Base-by-base conservation (phyloP, 148 eudicot genomes). In the Rhododendron vialii region DNA sequence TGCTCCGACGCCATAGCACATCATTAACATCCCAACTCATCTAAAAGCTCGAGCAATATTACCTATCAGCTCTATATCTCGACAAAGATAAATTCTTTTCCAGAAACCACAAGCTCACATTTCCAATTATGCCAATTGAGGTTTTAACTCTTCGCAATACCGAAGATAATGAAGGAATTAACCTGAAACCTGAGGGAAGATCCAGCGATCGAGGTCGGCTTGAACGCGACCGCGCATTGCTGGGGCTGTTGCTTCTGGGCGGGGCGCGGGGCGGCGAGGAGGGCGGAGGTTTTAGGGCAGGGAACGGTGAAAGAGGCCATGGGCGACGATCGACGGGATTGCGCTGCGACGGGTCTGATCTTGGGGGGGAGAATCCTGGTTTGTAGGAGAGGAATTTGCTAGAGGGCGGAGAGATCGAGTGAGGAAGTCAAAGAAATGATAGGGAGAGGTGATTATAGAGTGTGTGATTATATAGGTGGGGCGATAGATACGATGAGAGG, bases 241-340 rank as follows among this genome's bases (percentile, higher is more conserved):
- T 30, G 81, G 18, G 12, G 82, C 77, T 65, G 77, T 5, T 82
- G 83, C 10, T 41, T 73, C 26, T 83, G 30, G 18, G 45, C 67
- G 26, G 88, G 33, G 35, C 82, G 47, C 24, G 84, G 67, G n/a
- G 86, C 73, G 17, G 38, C 28, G 36, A 41, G 51, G 18, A 81
- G 57, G 53, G 84, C 84, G 30, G 86, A 81, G 28, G 86, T 82
- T 55, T 90, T 90, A 14, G 92, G 91, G 88, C 91, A 89, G 8
- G 89, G 88, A 20, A 90, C 82, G 28, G 90, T 85, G 78, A 87
- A 89, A 43, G 91, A 89, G 13, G 92, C 89, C 92, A 90, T 90
- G 2, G 85, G 18, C 41, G 74, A 74, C 20, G 20, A 53, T 18
- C n/a, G 65, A 55, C 3, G 1, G 43, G 11, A 47, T 1, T 3